Evolutionary conservation across 306 rosid species (phyloP).

Genomic region (Mimosa bimucronata): DNA sequence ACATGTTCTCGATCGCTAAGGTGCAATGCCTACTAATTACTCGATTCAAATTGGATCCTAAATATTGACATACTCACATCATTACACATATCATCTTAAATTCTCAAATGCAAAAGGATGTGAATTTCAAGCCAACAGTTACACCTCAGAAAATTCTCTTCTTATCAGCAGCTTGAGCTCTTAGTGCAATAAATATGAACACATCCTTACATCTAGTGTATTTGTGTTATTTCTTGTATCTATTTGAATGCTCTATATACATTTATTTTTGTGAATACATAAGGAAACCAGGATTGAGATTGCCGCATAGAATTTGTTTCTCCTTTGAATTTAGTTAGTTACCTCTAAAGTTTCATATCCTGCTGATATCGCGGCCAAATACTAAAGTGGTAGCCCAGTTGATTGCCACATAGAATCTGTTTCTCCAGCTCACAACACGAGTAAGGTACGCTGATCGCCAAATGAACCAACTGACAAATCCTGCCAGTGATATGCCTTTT

Average conservation of each 20-base stretch:
- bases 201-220: background rate
- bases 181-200: background rate
- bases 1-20: too few relatives aligned
- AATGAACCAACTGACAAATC: conserved; percentile 83
- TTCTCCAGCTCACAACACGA: conserved; percentile 95
- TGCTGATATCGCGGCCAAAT: conserved; percentile 94
- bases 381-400: conserved; percentile 92
- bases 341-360: conserved; percentile 58
- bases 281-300: background rate
- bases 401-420: conserved; percentile 87
- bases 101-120: background rate
- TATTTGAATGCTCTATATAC: background rate
- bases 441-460: conserved; percentile 93
- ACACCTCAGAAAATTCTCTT: background rate
- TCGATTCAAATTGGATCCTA: too few relatives aligned
- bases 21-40: too few relatives aligned
- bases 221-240: background rate
- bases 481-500: conserved; percentile 84
- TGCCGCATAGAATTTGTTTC: background rate
- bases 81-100: too few relatives aligned
- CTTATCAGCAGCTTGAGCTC: background rate
- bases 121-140: background rate
- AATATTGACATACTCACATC: too few relatives aligned
- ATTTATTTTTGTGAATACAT: background rate
- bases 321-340: background rate